A percentile compares a stretch with the other conserved stretches of the same genome.
phyloP scores from a whole-genome alignment of 306 rosid genomes.

The Dicorynia guianensis region DNA sequence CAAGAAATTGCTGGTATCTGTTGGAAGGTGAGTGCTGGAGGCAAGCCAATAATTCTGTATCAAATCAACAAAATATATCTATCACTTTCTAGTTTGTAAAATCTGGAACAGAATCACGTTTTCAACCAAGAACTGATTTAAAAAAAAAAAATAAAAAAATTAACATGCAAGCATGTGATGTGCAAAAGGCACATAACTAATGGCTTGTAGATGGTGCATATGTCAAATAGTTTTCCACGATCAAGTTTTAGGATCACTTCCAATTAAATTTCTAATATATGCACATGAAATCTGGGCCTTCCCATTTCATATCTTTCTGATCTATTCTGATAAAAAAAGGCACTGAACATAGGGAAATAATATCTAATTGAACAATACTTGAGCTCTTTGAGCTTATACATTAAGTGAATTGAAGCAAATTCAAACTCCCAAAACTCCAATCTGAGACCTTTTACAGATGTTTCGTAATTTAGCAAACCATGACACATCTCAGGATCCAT shows the following conservation, averaged over 20 bases:
- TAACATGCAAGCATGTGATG: slow-evolving; percentile 4
- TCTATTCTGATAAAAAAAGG: not conserved
- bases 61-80: slow-evolving; percentile 31
- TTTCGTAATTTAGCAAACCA: slow-evolving; percentile 4
- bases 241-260: slow-evolving; percentile 12
- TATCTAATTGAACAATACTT: not conserved
- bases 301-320: not conserved
- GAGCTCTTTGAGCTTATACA: not conserved
- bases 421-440: not conserved
- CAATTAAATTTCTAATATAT: not conserved
- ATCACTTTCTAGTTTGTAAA: slow-evolving; percentile 17
- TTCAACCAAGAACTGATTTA: slow-evolving; percentile 3
- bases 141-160: no score
- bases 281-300: not conserved
- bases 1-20: slow-evolving; percentile 74
- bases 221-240: slow-evolving; percentile 4
- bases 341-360: not conserved
- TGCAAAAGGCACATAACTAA: not conserved
- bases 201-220: not conserved
- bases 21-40: slow-evolving; percentile 40
- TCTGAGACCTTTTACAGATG: not conserved
- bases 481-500: slow-evolving; percentile 2
- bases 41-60: slow-evolving; percentile 47
- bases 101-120: not conserved
- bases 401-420: not conserved